Base-by-base conservation (phyloP, 176 grass and related monocot species). In the Olyra latifolia region DNA sequence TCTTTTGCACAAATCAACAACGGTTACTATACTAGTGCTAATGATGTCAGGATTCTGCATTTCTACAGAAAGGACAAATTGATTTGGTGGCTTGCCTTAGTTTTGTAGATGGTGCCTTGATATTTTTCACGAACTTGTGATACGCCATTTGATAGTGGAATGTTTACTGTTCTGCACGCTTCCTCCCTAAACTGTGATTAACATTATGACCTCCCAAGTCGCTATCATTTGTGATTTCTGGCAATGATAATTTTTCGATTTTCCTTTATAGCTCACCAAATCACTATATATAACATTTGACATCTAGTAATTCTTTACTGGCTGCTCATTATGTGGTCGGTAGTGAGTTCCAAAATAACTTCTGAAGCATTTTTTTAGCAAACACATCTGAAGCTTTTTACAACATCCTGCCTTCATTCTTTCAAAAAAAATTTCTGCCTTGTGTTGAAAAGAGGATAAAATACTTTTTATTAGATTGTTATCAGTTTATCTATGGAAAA, bases 141-240 rank as follows among this genome's bases (percentile, higher is more conserved):
- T 39, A 32, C 25, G 50, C 6, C 28, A 76, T 59, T 27, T 22
- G 64, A 44, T 44, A 12, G 67, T 12, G 42, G 54, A 62, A 62
- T 81, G 19, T 48, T 71, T 24, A 47, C 50, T 10, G 65, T 12
- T 13, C 24, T 4, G 24, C 40, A 71, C 53, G 40, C 41, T 35
- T n/a, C 40, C 66, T 70, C 58, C 78, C 52, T 45, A 59, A 80
- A n/a, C 64, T 52, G 60, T 65, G 44, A 78, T 28, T 17, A 11
- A 16, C 17, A 44, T 56, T 20, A 59, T 10, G 42, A 54, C 40
- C 47, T 8, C 42, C 14, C 32, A 35, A 35, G 32, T 69, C 42
- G 7, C 20, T 38, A 49, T 39, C 55, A 60, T 72, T 35, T 72
- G 20, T 7, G 4, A 23, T 28, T 80, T 56, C 5, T 63, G 57